A percentile compares a stretch with the other conserved stretches of the same genome.
phyloP scores from a whole-genome alignment of 257 asterid species.

The Solanum okadae region DNA sequence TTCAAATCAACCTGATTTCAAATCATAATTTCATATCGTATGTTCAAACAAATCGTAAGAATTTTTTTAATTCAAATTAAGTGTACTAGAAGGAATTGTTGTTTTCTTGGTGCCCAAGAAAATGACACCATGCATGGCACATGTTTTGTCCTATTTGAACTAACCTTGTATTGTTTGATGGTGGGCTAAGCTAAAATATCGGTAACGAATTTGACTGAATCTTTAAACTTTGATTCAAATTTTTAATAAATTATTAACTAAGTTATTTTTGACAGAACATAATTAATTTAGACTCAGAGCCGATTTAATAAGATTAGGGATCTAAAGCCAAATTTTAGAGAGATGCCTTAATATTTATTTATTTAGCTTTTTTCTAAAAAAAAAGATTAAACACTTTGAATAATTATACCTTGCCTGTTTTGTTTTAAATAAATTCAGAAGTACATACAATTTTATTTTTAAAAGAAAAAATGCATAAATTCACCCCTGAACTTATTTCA shows the following conservation, averaged over 20 bases:
- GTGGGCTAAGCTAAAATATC: not conserved
- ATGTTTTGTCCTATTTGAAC: not conserved
- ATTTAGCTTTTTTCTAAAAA: too few species aligned
- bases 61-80: not conserved
- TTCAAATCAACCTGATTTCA: too few species aligned
- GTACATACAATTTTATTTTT: too few species aligned
- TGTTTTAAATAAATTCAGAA: too few species aligned
- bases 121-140: not conserved
- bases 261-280: not conserved
- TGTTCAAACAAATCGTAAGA: too few species aligned
- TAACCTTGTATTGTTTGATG: not conserved
- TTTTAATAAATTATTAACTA: not conserved
- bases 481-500: too few species aligned
- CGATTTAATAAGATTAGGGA: too few species aligned
- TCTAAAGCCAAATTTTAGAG: too few species aligned
- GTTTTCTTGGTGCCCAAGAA: not conserved
- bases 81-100: not conserved
- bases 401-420: too few species aligned
- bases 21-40: too few species aligned
- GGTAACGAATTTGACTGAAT: not conserved
- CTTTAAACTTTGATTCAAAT: not conserved
- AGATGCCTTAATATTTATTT: accelerated
- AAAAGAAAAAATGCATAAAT: too few species aligned
- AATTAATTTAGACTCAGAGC: not conserved
- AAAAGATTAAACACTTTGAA: too few species aligned